phyloP scores from a whole-genome alignment of 2,329 filamentous ascomycete genomes.

The Aspergillus chevalieri region DNA sequence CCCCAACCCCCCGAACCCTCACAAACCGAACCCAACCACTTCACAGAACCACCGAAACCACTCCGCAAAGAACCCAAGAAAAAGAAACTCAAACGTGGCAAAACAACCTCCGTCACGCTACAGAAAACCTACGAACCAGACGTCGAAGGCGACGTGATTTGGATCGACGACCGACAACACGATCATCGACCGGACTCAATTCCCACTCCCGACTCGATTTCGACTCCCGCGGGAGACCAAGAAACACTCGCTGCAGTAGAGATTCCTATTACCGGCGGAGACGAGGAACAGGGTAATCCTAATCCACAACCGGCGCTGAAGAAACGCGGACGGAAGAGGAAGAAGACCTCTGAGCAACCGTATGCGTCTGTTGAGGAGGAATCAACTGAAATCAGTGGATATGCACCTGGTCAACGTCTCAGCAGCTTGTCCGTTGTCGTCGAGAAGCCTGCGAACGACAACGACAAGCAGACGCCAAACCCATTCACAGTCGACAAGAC shows the following conservation, averaged over 20 bases:
- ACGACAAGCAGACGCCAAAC: too few relatives aligned
- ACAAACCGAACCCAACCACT: not conserved
- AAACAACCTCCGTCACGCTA: slow-evolving; percentile 32
- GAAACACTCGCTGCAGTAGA: not conserved
- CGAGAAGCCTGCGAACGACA: not conserved
- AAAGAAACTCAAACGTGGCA: slow-evolving; percentile 41
- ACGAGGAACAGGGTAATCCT: not conserved
- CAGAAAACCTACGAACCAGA: slow-evolving; percentile 24
- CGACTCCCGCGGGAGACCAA: slow-evolving; percentile 5
- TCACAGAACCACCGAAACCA: not conserved
- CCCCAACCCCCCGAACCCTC: not conserved
- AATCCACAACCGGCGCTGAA: slow-evolving; percentile 19
- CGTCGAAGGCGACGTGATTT: slow-evolving; percentile 38
- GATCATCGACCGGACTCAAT: not conserved
- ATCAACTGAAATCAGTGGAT: not conserved
- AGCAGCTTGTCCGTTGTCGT: not conserved
- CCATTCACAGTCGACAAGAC: too few relatives aligned
- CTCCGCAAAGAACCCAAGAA: slow-evolving; percentile 29
- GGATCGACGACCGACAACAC: slow-evolving; percentile 28
- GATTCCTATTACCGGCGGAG: not conserved
- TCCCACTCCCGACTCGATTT: not conserved
- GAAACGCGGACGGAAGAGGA: slow-evolving; percentile 40
- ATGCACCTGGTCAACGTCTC: not conserved
- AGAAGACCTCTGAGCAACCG: slow-evolving; percentile 25
- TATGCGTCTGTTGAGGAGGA: not conserved